phyloP scores from a whole-genome alignment of 163 green algal species.

The Volvox carteri region DNA sequence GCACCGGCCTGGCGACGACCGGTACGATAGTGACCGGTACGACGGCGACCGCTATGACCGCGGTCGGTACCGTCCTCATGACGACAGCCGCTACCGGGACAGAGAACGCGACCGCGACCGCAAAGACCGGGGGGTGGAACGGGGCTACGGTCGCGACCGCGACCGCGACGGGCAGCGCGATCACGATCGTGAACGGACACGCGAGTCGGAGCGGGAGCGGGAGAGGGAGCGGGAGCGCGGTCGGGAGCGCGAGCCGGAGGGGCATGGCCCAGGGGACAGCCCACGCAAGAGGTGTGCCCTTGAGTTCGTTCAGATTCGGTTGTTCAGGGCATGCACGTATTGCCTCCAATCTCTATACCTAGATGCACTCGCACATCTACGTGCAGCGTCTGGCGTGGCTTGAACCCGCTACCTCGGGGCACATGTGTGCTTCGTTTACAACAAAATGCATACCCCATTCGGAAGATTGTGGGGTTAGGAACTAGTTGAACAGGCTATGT shows the following conservation, averaged over 20 bases:
- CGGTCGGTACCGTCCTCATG: no score
- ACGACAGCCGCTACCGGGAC: not conserved
- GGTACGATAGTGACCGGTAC: not conserved
- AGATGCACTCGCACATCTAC: no score
- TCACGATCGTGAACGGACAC: not conserved
- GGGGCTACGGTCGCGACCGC: not conserved
- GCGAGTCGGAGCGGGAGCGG: not conserved
- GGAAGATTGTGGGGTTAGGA: no score
- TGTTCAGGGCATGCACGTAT: no score
- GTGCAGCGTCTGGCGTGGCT: no score
- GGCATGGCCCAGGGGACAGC: not conserved
- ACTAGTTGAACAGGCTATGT: no score
- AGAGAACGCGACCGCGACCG: not conserved
- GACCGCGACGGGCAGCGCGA: not conserved
- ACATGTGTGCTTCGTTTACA: no score
- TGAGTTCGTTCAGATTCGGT: no score
- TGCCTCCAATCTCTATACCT: no score
- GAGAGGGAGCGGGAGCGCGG: not conserved
- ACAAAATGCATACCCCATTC: no score
- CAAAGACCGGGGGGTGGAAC: not conserved
- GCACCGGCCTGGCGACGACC: not conserved
- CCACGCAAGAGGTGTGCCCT: slow-evolving; percentile 36
- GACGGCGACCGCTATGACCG: no score
- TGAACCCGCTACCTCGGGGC: no score
- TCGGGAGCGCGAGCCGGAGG: not conserved